A percentile compares a stretch with the other conserved stretches of the same genome.
Conservation (phyloP, 1,139 yeast species). For the Candida sojae region DNA sequence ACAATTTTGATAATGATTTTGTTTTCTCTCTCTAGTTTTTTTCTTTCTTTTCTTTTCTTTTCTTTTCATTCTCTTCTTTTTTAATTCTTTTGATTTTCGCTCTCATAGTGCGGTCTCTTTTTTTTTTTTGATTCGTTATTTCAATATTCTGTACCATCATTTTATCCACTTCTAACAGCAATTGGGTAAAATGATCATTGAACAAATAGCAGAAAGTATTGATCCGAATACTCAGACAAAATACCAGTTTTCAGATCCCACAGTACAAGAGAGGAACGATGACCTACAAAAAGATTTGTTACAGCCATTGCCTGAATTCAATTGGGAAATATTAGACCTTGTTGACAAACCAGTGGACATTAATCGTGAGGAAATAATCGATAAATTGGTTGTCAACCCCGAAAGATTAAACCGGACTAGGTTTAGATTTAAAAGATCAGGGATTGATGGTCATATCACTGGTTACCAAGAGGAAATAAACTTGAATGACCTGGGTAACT, state of each 20-base stretch:
- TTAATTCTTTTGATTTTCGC: no score
- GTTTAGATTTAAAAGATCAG: constrained; percentile 65
- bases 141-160: no score
- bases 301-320: constrained; percentile 50
- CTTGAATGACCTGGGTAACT: constrained; percentile 43
- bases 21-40: not conserved
- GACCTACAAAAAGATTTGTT: constrained; percentile 24
- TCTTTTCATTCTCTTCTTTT: not conserved
- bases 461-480: constrained; percentile 63
- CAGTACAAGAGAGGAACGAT: constrained; percentile 10
- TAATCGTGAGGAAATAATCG: constrained; percentile 32
- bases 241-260: constrained; percentile 6
- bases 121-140: not conserved
- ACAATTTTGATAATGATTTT: not conserved
- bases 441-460: constrained; percentile 69
- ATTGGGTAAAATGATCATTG: constrained; percentile 8
- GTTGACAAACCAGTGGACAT: constrained; percentile 48
- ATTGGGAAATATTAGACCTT: constrained; percentile 62
- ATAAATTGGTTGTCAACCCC: constrained; percentile 52
- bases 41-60: not conserved
- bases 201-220: constrained; percentile 6
- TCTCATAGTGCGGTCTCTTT: not conserved
- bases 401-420: constrained; percentile 55
- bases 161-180: not conserved
- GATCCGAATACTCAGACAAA: constrained; percentile 10